Percentiles rank a stretch among this genome's conserved stretches.
Evolutionary conservation across 192 early-diverging fungal genomes (phyloP).

Genomic region (Chytriomyces confervae): DNA sequence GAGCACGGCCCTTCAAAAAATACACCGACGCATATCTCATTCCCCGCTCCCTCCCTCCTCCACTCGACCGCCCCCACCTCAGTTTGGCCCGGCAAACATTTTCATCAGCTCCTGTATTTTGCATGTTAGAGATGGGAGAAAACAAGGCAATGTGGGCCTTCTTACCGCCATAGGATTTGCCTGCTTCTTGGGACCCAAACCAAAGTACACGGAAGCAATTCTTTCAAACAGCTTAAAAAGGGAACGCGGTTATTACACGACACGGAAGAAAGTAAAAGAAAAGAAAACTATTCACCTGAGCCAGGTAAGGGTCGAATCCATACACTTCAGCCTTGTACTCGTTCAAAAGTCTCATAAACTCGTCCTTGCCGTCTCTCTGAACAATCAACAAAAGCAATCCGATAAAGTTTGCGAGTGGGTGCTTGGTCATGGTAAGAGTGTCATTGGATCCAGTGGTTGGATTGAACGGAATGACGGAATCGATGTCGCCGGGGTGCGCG

Average conservation of each 20-base stretch:
- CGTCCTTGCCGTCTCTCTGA: constrained; percentile 64
- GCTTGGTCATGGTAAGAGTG: constrained; percentile 38
- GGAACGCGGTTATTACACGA: neutral
- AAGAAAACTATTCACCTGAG: constrained; percentile 10
- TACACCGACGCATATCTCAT: no score
- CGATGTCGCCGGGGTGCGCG: constrained; percentile 35
- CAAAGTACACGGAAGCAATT: constrained; percentile 44
- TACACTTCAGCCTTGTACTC: constrained; percentile 39
- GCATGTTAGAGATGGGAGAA: no score
- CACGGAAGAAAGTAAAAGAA: neutral
- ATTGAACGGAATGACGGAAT: constrained; percentile 25
- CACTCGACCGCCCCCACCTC: no score
- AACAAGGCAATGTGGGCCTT: no score
- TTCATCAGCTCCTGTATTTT: constrained; percentile 49
- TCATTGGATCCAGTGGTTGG: constrained; percentile 24
- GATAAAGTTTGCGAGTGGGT: constrained; percentile 64
- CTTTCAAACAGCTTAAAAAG: constrained; percentile 39
- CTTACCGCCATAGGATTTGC: constrained; percentile 49
- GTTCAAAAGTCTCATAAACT: constrained; percentile 42
- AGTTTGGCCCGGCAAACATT: constrained; percentile 43
- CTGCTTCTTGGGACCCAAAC: constrained; percentile 43
- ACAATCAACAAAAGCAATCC: constrained; percentile 71
- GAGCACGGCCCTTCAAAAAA: no score
- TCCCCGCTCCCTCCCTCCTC: no score
- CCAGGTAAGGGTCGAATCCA: constrained; percentile 42